Base-by-base conservation (phyloP, 1,284 basidiomycete species). In the Amylostereum chailletii region DNA sequence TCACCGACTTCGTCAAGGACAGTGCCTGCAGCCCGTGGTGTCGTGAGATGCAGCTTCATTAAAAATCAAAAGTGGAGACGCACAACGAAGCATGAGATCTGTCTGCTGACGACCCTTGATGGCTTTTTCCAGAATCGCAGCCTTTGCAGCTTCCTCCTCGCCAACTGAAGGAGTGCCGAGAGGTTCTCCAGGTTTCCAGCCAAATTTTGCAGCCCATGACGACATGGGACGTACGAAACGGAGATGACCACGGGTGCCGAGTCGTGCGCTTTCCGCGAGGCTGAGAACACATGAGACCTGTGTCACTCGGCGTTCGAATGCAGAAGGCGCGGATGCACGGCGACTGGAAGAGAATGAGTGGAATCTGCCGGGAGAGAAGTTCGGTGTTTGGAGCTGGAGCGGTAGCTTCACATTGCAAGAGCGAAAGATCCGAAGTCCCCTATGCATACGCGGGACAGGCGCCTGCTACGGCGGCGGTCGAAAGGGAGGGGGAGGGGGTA, bases 11-110 rank as follows among this genome's bases (percentile, higher is more conserved):
- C 72, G 64, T 94, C 91, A 53, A 94, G 72, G n/a, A 94, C 74
- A 30, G 90, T 94, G 65, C 91, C 90, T 94, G 59, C 53, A 49
- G 48, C 19, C 19, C 19, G 19, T 19, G 19, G 19, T 19, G 19
- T 19, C 19, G 19, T 19, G 19, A 19, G 19, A 19, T 19, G 19
- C 19, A 19, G 19, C 19, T 19, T 19, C 19, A 19, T 19, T 19
- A 19, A 19, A 19, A 19, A 19, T 19, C 19, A 19, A 19, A 19
- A 19, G 19, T 19, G 19, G 41, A 45, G 37, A 75, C 85, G 70
- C 62, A 90, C 88, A 90, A 54, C 88, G 79, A 49, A 90, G 71
- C 82, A 88, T 84, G 53, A 90, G 78, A 59, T 90, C 88, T 29
- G 85, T 75, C 37, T 86, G 83, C 55, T 89, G 84, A 49, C 87